A percentile compares a stretch with the other conserved stretches of the same genome.
Evolutionary conservation across 1,284 basidiomycete species (phyloP).

Genomic region (Cutaneotrichosporon cyanovorans): DNA sequence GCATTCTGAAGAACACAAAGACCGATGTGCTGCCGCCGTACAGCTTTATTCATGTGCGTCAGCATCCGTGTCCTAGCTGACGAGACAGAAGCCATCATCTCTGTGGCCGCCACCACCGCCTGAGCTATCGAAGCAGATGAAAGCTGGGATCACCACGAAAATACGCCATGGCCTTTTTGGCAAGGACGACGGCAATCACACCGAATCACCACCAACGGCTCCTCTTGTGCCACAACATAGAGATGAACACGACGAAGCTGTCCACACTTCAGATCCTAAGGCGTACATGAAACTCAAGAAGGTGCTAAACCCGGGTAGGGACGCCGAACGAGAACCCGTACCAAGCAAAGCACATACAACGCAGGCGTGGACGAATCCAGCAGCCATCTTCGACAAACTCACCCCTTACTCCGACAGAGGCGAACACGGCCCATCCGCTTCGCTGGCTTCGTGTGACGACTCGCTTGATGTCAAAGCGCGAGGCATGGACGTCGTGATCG

Average conservation of each 20-base stretch:
- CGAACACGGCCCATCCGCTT: conserved; percentile 1
- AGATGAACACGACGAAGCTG: conserved; percentile 9
- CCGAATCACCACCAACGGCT: too few species aligned
- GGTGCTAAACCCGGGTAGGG: background rate
- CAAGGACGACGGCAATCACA: background rate
- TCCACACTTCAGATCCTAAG: conserved; percentile 1
- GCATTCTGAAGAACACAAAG: conserved; percentile 68
- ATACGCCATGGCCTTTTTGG: conserved; percentile 57
- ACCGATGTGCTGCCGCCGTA: conserved; percentile 64
- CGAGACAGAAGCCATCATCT: conserved; percentile 69
- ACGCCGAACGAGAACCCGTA: too few species aligned
- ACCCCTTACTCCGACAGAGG: background rate
- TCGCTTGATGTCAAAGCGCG: conserved; percentile 24
- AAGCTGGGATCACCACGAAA: conserved; percentile 55
- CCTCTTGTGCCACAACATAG: conserved; percentile 26
- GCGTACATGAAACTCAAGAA: background rate
- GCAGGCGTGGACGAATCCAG: conserved; percentile 22
- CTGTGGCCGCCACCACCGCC: conserved; percentile 86
- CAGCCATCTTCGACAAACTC: conserved; percentile 17
- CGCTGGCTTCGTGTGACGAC: conserved; percentile 27
- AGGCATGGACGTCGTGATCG: conserved; percentile 27
- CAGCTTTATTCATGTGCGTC: conserved; percentile 45
- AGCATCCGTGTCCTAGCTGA: conserved; percentile 1
- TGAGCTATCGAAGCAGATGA: conserved; percentile 59
- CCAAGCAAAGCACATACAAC: background rate